These are phyloP conservation scores for Phytophthora parvispora DNA, from an alignment of 352 stramenopile species.

Conservation along the genomic window DNA sequence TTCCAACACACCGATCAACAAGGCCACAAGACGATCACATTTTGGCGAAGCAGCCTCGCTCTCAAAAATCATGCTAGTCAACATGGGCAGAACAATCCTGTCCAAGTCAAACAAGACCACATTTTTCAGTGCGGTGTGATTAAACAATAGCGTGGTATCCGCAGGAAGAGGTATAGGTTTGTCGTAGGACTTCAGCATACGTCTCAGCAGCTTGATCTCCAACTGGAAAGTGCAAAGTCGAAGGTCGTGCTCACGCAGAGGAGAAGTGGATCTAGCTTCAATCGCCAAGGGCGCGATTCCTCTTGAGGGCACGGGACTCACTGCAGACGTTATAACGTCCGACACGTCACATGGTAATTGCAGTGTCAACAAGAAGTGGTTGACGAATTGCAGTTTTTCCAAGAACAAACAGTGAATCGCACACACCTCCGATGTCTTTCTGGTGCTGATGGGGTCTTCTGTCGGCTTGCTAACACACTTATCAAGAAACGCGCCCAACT, in stretches of 20 bases:
- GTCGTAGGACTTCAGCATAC: conserved; percentile 20
- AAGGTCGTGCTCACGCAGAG: conserved; percentile 9
- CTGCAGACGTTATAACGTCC: conserved; percentile 2
- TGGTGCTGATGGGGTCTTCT: neutral
- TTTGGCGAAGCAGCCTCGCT: conserved; percentile 23
- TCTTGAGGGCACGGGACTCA: conserved; percentile 2
- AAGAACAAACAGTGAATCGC: conserved; percentile 29
- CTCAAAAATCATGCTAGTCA: conserved; percentile 29
- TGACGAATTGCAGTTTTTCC: conserved; percentile 53
- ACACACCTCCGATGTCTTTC: neutral
- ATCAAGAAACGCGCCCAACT: conserved; percentile 40
- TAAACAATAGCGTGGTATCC: conserved; percentile 53
- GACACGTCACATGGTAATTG: conserved; percentile 26
- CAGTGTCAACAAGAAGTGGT: conserved; percentile 61
- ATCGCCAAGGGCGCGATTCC: conserved; percentile 34
- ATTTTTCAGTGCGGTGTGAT: conserved; percentile 58
- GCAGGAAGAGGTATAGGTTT: conserved; percentile 10
- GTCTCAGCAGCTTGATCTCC: conserved; percentile 23
- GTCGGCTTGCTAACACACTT: conserved; percentile 19
- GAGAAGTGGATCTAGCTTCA: conserved; percentile 7
- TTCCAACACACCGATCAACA: conserved; percentile 72
- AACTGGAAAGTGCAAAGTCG: conserved; percentile 21
- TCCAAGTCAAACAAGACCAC: conserved; percentile 50
- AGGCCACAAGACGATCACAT: conserved; percentile 57
- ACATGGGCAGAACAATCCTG: conserved; percentile 21